A percentile compares a stretch with the other conserved stretches of the same genome.
phyloP scores from a whole-genome alignment of 2,329 filamentous ascomycete genomes.

The Penicillium hordei region DNA sequence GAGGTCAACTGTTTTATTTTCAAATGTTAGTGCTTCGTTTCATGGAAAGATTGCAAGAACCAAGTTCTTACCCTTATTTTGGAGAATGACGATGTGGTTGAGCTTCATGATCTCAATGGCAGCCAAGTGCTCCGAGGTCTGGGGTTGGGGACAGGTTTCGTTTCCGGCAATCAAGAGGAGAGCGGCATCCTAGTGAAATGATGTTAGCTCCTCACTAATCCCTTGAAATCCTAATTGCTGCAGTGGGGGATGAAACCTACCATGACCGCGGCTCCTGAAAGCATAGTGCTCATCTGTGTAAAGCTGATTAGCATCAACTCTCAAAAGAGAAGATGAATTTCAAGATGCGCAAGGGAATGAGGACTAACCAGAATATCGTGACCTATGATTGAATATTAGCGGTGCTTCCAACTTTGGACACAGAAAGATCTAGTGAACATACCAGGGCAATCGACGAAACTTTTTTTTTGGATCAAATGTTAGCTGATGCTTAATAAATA shows the following conservation, averaged over 20 bases:
- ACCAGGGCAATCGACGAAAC: constrained; percentile 90
- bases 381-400: constrained; percentile 38
- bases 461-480: constrained; percentile 46
- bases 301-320: constrained; percentile 2
- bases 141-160: constrained; percentile 95
- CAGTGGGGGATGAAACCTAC: background rate
- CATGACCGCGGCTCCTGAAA: constrained; percentile 99
- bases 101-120: constrained; percentile 99
- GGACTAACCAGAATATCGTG: constrained; percentile 84
- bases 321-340: background rate
- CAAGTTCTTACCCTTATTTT: constrained; percentile 70
- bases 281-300: constrained; percentile 88
- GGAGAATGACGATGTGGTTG: constrained; percentile 98
- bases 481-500: constrained; percentile 7
- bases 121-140: constrained; percentile 97
- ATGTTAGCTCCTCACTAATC: background rate
- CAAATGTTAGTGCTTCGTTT: background rate
- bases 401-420: background rate
- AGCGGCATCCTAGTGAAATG: constrained; percentile 67
- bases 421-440: background rate
- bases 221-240: background rate
- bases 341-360: background rate
- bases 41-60: background rate
- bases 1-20: constrained; percentile 65
- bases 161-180: constrained; percentile 96